A percentile compares a stretch with the other conserved stretches of the same genome.
Conservation (phyloP, 1,284 basidiomycete species). For the Termitomyces sp. region DNA sequence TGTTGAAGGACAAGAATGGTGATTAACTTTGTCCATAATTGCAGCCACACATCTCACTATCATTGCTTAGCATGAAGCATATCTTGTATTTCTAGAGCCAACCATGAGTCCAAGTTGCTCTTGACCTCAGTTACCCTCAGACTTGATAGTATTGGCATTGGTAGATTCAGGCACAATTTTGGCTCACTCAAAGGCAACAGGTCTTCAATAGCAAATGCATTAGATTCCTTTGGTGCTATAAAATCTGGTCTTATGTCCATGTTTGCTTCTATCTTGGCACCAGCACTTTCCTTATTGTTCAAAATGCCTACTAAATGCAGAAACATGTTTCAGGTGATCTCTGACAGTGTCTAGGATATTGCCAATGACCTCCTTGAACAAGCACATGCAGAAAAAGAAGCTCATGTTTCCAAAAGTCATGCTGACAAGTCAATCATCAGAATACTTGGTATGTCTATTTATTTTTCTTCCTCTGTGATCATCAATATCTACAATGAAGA, state of each 20-base stretch:
- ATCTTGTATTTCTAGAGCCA: conserved; percentile 28
- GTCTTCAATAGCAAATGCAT: conserved; percentile 10
- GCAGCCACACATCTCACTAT: neutral
- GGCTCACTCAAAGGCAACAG: conserved; percentile 15
- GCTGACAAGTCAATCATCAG: conserved; percentile 15
- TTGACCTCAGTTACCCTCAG: conserved; percentile 1
- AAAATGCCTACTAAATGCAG: conserved; percentile 7
- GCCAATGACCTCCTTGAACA: conserved; percentile 11
- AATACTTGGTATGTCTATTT: conserved; percentile 8
- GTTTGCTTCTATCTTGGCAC: conserved; percentile 2
- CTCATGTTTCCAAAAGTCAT: neutral
- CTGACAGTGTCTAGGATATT: conserved; percentile 10
- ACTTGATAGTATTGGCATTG: conserved; percentile 19
- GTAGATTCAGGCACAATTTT: conserved; percentile 19
- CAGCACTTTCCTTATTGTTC: neutral
- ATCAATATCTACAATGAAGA: neutral
- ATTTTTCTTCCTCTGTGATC: neutral
- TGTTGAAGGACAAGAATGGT: conserved; percentile 40
- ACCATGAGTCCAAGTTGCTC: neutral
- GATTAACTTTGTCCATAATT: neutral
- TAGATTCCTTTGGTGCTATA: conserved; percentile 14
- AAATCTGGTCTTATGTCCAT: neutral
- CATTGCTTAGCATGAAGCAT: conserved; percentile 39
- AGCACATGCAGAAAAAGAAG: conserved; percentile 2
- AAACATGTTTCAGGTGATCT: neutral